Evolutionary conservation across 2,329 filamentous ascomycete species (phyloP).

Genomic region (Penicillium verrucosum): DNA sequence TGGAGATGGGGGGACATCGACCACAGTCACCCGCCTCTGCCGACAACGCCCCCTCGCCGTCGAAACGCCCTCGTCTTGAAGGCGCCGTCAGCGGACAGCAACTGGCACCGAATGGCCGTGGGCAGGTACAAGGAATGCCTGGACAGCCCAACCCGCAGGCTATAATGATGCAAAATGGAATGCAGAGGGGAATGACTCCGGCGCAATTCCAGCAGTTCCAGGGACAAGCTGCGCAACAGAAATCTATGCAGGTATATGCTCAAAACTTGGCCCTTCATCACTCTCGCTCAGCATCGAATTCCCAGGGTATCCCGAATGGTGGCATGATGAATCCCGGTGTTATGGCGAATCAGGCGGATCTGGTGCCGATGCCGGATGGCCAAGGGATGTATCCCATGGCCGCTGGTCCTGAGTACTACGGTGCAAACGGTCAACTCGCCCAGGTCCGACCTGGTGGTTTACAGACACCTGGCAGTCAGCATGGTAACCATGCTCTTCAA

Average conservation of each 20-base stretch:
- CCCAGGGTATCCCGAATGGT: conserved; percentile 76
- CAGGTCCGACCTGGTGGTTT: conserved; percentile 39
- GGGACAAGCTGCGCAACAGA: conserved; percentile 65
- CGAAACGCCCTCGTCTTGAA: conserved; percentile 81
- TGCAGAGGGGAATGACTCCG: conserved; percentile 69
- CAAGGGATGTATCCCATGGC: conserved; percentile 43
- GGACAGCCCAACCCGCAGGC: conserved; percentile 60
- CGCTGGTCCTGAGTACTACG: conserved; percentile 55
- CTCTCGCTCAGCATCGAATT: conserved; percentile 70
- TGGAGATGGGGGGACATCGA: conserved; percentile 78
- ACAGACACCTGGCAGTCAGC: conserved; percentile 41
- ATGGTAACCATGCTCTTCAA: conserved; percentile 61
- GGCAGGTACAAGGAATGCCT: conserved; percentile 68
- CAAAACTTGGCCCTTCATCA: conserved; percentile 80
- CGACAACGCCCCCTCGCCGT: conserved; percentile 88
- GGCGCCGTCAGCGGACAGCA: conserved; percentile 71
- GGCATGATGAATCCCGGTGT: conserved; percentile 60
- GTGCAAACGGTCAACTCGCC: conserved; percentile 54
- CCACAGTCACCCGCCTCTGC: conserved; percentile 77
- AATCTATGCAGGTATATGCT: conserved; percentile 84
- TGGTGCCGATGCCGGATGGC: conserved; percentile 72
- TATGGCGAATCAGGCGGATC: conserved; percentile 74
- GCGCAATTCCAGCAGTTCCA: conserved; percentile 70
- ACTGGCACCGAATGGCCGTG: conserved; percentile 71
- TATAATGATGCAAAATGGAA: conserved; percentile 59